Conservation (phyloP, 2,329 filamentous ascomycete genomes). For the Teratosphaeria destructans region DNA sequence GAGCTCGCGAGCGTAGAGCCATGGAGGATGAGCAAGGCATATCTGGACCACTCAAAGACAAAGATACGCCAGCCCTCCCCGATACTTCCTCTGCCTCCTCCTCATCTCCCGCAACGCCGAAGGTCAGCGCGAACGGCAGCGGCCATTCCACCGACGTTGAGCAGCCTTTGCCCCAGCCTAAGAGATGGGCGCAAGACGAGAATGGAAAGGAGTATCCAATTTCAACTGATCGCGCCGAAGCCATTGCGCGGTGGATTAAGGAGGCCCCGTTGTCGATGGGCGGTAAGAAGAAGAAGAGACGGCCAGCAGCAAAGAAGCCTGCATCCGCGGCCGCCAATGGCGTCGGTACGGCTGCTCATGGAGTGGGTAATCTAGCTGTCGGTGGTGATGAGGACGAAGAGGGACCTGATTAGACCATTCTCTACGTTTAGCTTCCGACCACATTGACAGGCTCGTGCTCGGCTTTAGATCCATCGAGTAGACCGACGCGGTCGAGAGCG, state of each 20-base stretch:
- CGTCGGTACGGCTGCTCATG: constrained; percentile 6
- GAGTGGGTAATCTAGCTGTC: constrained; percentile 6
- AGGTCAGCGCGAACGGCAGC: not conserved
- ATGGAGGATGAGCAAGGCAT: constrained; percentile 45
- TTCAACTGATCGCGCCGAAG: constrained; percentile 57
- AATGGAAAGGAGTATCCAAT: constrained; percentile 60
- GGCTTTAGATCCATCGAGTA: not conserved
- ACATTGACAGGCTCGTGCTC: not conserved
- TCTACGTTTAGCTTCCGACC: not conserved
- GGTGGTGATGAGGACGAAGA: constrained; percentile 13
- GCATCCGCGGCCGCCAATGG: constrained; percentile 5
- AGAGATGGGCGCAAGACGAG: constrained; percentile 54
- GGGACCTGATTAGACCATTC: constrained; percentile 11
- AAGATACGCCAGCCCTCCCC: constrained; percentile 2
- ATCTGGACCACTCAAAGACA: constrained; percentile 24
- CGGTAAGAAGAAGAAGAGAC: constrained; percentile 26
- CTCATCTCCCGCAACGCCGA: constrained; percentile 3
- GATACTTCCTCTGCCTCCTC: not conserved
- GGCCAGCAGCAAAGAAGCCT: constrained; percentile 21
- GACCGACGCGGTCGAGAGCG: not conserved
- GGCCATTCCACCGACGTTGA: not conserved
- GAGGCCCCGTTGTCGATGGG: constrained; percentile 35
- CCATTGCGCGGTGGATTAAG: constrained; percentile 58
- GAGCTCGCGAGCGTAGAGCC: constrained; percentile 47
- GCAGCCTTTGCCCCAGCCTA: constrained; percentile 26